These are phyloP conservation scores for Metschnikowia santaceciliae DNA, from an alignment of 805 yeast species.

Conservation along the genomic window DNA sequence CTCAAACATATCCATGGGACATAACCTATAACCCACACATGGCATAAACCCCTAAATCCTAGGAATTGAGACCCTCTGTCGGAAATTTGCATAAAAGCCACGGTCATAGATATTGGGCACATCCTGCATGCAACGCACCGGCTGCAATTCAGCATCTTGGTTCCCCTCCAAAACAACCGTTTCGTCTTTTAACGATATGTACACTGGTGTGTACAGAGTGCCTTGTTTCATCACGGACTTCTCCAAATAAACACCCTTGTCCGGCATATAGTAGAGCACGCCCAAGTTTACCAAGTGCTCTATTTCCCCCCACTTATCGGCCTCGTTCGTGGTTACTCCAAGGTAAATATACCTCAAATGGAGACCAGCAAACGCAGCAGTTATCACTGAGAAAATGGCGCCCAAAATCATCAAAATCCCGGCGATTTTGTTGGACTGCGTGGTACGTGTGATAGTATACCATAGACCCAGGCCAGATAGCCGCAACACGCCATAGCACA, in stretches of 20 bases:
- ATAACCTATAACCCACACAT: no score
- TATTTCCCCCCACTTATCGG: conserved; percentile 65
- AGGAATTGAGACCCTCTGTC: background rate
- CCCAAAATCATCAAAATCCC: conserved; percentile 45
- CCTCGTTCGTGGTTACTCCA: conserved; percentile 76
- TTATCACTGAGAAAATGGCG: conserved; percentile 40
- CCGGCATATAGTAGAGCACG: conserved; percentile 11
- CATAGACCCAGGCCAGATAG: conserved; percentile 14
- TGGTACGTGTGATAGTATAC: conserved; percentile 24
- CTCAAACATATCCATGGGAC: background rate
- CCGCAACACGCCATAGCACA: conserved; percentile 19
- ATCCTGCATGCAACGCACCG: conserved; percentile 15
- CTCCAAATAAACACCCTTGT: conserved; percentile 21
- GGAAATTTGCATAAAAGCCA: conserved; percentile 43
- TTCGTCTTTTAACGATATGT: conserved; percentile 27
- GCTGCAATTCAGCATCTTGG: background rate
- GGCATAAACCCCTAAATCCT: no score
- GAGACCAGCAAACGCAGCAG: conserved; percentile 35
- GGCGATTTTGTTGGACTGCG: conserved; percentile 32
- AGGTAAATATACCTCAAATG: conserved; percentile 44
- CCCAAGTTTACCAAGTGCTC: conserved; percentile 27
- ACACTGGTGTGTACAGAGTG: conserved; percentile 19
- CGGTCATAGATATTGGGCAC: conserved; percentile 45
- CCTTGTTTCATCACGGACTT: conserved; percentile 13
- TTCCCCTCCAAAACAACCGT: conserved; percentile 15